These are phyloP conservation scores for Xylariomycetidae sp. DNA, from an alignment of 2,329 filamentous ascomycete genomes.

Conservation along the genomic window DNA sequence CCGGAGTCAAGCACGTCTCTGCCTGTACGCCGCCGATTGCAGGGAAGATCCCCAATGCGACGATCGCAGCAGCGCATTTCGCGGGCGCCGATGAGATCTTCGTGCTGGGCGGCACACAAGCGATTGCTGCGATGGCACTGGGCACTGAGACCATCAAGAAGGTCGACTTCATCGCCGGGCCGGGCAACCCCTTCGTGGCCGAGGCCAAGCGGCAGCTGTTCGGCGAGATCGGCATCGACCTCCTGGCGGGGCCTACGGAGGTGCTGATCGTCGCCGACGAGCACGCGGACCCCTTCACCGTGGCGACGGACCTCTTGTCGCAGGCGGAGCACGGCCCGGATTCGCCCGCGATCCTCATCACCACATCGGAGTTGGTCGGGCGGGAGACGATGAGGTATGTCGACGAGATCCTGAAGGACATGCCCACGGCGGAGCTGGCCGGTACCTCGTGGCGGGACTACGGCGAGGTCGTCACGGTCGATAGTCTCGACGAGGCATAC, in stretches of 20 bases:
- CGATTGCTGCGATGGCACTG: slow-evolving; percentile 44
- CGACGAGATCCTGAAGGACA: slow-evolving; percentile 31
- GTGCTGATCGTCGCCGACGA: slow-evolving; percentile 81
- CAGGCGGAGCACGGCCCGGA: slow-evolving; percentile 71
- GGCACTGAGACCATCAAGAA: slow-evolving; percentile 42
- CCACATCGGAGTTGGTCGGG: slow-evolving; percentile 35
- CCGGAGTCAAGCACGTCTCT: slow-evolving; percentile 43
- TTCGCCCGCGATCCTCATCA: slow-evolving; percentile 43
- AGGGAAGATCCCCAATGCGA: slow-evolving; percentile 40
- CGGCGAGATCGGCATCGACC: slow-evolving; percentile 47
- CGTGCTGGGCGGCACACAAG: slow-evolving; percentile 38
- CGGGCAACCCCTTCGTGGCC: slow-evolving; percentile 49
- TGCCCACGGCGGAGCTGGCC: slow-evolving; percentile 38
- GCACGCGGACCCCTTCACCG: slow-evolving; percentile 81
- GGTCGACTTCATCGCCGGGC: slow-evolving; percentile 47
- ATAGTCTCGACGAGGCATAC: slow-evolving; percentile 39
- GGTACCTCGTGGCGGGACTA: slow-evolving; percentile 37
- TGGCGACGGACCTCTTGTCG: slow-evolving; percentile 86
- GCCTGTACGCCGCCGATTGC: slow-evolving; percentile 46
- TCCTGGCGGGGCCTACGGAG: slow-evolving; percentile 48
- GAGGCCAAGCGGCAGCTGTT: slow-evolving; percentile 49
- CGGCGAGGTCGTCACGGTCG: slow-evolving; percentile 40
- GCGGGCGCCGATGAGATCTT: slow-evolving; percentile 17
- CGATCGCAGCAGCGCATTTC: slow-evolving; percentile 40
- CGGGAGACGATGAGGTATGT: slow-evolving; percentile 31